Base-by-base conservation (phyloP, 768 basidiomycete species). In the Daedalea quercina region DNA sequence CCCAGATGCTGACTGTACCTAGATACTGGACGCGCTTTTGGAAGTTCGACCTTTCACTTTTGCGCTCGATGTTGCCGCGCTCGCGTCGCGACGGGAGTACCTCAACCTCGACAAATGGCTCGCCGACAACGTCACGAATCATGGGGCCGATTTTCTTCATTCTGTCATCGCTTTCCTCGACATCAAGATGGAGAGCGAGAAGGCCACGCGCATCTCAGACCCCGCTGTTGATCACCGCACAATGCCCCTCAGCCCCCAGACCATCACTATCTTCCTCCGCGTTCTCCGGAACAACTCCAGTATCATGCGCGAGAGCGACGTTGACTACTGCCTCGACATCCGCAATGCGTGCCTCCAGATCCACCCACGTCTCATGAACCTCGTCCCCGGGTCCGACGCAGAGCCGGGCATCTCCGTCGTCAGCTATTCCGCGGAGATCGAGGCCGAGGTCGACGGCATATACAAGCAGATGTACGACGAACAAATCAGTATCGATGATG, bases 401-500 rank as follows among this genome's bases (percentile, higher is more conserved):
- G 95, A 98, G 65, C 93, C 94, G 20, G 95, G 94, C 22, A 87
- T 95, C 66, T 77, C 82, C 3, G 94, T 96, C 20, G 83, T 94
- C 65, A 84, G 75, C 54, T 98, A 96, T 70, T 76, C 90, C 6
- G 70, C 85, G 45, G 94, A 97, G 61, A 88, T 95, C 51, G 92
- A 96, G 67, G 75, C 81, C 11, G 94, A 97, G 70, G 94, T 96
- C 52, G 96, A 98, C 60, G 78, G 82, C 49, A 94, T 96, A 66
- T 97, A 95, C 77, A 94, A 93, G 69, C 85, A 93, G 69, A 96
- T 99, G 94, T 99, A 98, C 69, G 90, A 93, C 66, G 91, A 93
- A 66, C 84, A 92, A 61, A 89, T 92, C 51, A 80, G 90, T 52
- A 92, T 98, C 62, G 95, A 98, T 67, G 90, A 95, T 56, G 93